These are phyloP conservation scores for Leccinum ponderosum DNA, from an alignment of 1,284 basidiomycete species.

Conservation along the genomic window DNA sequence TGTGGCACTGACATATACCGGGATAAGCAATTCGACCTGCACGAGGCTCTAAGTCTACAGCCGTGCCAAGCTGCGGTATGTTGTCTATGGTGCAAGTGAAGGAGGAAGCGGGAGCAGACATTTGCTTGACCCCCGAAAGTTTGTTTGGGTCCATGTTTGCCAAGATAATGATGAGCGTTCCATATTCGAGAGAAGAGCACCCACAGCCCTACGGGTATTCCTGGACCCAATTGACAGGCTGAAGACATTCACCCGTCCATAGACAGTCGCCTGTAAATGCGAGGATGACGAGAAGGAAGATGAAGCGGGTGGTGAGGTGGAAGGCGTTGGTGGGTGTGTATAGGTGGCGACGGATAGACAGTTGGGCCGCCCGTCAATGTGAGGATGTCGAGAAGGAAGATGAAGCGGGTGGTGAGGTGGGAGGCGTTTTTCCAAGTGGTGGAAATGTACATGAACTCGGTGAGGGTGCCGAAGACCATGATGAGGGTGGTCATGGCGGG, in stretches of 20 bases:
- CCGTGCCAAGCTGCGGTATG: too few relatives aligned
- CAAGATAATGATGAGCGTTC: neutral
- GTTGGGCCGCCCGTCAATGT: slow-evolving; percentile 88
- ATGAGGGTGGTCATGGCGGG: slow-evolving; percentile 85
- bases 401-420: slow-evolving; percentile 84
- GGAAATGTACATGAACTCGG: slow-evolving; percentile 95
- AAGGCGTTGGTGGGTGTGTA: slow-evolving; percentile 86
- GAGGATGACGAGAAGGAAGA: slow-evolving; percentile 86
- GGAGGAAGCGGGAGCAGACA: too few relatives aligned
- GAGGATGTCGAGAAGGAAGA: slow-evolving; percentile 86
- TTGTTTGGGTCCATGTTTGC: slow-evolving; percentile 36
- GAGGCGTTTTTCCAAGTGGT: slow-evolving; percentile 98
- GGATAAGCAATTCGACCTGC: too few relatives aligned
- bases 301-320: slow-evolving; percentile 84
- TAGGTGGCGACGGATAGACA: slow-evolving; percentile 54
- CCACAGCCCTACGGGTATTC: too few relatives aligned
- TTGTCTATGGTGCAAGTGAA: too few relatives aligned
- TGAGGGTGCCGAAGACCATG: slow-evolving; percentile 89
- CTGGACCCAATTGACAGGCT: too few relatives aligned
- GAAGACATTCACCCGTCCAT: slow-evolving; percentile 30
- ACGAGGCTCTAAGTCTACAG: too few relatives aligned
- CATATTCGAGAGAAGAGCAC: too few relatives aligned
- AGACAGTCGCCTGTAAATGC: slow-evolving; percentile 88
- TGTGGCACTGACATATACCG: too few relatives aligned
- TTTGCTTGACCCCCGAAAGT: slow-evolving; percentile 8